Evolutionary conservation across 2,329 filamentous ascomycete genomes (phyloP), one percentile per base, ranked within the genome.

Genomic region (Drechslerella coelobrocha): DNA sequence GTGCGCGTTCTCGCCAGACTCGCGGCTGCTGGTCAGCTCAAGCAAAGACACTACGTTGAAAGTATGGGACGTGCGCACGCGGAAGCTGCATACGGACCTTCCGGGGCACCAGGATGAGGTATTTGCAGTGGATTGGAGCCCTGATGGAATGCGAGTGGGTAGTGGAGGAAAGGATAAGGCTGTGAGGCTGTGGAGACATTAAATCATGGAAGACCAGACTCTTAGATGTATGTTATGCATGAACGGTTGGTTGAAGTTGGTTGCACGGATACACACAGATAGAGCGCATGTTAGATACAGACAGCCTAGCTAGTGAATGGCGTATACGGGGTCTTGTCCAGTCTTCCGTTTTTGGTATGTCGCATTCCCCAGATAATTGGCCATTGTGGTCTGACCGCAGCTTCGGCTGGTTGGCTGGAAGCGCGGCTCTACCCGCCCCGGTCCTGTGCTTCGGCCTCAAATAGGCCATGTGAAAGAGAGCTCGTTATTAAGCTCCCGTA

Each of bases 81-180:
- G 88, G 54, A 96, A 95, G 79, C 81, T 99, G 66, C 85, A 87
- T 73, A 94, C 50, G n/a, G 60, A 59, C 51, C 37, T 73, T 19
- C 55, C 65, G 45, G 63, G 72, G 1, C 72, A 73, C 39, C 53
- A 61, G 21, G 60, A 65, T 29, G 53, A 63, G 24, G 68, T 99
- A 73, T 91, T 73, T 24, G 55, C 72, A 34, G 66, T 73, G 43
- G 66, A 61, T 47, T 73, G 61, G 54, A 72, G 51, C 34, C 68
- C 68, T 2, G 68, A 72, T n/a, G 68, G 68, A 7, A 85, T 91
- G 75, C 88, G 88, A 75, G 92, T 97, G 14, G 92, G 88, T 17
- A 96, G 92, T 78, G 94, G 92, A 60, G 94, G 94, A 8, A 93
- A 93, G 78, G 94, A 99, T 79, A 97, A 96, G 79, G 86, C 86